Evolutionary conservation across 208 protist genomes (phyloP), one percentile per base, ranked within the genome.

Genomic region (Blechomonas ayalai): DNA sequence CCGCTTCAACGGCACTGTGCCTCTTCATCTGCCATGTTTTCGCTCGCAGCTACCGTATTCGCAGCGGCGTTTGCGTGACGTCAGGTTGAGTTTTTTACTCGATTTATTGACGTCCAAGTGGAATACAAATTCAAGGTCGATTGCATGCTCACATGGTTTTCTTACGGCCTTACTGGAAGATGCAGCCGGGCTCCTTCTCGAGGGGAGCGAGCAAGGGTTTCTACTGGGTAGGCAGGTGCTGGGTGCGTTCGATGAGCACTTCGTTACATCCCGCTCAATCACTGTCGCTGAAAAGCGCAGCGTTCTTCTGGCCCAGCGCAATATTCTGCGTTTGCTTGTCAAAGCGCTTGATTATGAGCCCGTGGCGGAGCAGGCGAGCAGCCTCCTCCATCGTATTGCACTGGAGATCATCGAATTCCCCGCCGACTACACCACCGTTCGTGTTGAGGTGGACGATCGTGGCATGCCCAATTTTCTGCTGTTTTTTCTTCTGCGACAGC

Each of bases 381-480:
- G 59, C 43, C 70, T 91, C 22, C 42, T 95, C 2, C 78, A 73
- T 40, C 54, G 59, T n/a, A 50, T 90, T 27, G 70, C 78, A 9
- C 55, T 74, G 15, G 80, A 90, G 37, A 49, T 90, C 24, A 52
- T 77, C 16, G 86, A 95, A 44, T 86, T 76, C 4, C 81, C 82
- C 4, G 51, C 73, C 18, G 79, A 95, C 63, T 95, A 91, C 73
- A 62, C 76, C 40, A 72, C 67, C 42, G 73, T 65, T 22, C 75
- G 75, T 16, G 46, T 78, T 13, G 82, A 95, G 49, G 44, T 67
- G 8, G 82, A 91, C 34, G 73, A 78, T 20, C 64, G 67, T 19
- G 86, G 86, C 20, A 91, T 95, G 86, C 86, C 86, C 23, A 95
- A 95, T 58, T 90, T 79, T 43, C 42, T 89, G 19, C 74, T 95